Evolutionary conservation across 495 filamentous ascomycete genomes (phyloP).

Genomic region (Ascodesmis nigricans): DNA sequence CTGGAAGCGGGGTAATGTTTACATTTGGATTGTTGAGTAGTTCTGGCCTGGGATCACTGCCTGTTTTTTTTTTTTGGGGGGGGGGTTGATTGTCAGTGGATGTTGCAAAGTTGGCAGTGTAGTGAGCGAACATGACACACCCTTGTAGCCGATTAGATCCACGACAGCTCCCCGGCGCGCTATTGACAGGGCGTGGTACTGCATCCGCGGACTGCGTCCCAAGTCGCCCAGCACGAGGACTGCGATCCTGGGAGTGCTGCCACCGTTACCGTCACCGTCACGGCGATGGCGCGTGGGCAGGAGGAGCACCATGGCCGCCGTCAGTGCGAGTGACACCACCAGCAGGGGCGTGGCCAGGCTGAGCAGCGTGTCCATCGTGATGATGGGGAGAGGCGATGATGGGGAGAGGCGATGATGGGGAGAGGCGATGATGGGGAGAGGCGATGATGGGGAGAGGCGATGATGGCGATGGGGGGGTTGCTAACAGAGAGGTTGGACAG

Average conservation of each 20-base stretch:
- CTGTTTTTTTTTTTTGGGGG: too few relatives aligned
- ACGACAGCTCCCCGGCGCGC: constrained; percentile 63
- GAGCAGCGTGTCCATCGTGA: constrained; percentile 1
- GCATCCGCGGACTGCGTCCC: constrained; percentile 90
- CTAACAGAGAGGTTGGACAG: too few relatives aligned
- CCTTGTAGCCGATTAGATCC: constrained; percentile 69
- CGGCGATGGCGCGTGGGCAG: background rate
- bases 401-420: too few relatives aligned
- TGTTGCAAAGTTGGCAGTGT: constrained; percentile 3
- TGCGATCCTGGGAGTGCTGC: constrained; percentile 15
- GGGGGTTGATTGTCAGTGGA: too few relatives aligned
- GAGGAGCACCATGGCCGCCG: background rate
- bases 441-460: too few relatives aligned
- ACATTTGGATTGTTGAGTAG: constrained; percentile 41
- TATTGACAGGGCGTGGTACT: constrained; percentile 90
- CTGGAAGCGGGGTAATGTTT: constrained; percentile 39
- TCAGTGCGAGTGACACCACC: background rate
- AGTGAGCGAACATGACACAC: constrained; percentile 33
- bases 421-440: too few relatives aligned
- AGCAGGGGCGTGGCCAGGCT: background rate
- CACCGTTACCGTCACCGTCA: background rate
- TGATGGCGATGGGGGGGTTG: too few relatives aligned
- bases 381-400: too few relatives aligned
- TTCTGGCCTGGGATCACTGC: constrained; percentile 43
- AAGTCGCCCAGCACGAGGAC: constrained; percentile 97